Evolutionary conservation across 2,329 filamentous ascomycete species (phyloP), one percentile per base, ranked within the genome.

Genomic region (Zymoseptoria tritici): DNA sequence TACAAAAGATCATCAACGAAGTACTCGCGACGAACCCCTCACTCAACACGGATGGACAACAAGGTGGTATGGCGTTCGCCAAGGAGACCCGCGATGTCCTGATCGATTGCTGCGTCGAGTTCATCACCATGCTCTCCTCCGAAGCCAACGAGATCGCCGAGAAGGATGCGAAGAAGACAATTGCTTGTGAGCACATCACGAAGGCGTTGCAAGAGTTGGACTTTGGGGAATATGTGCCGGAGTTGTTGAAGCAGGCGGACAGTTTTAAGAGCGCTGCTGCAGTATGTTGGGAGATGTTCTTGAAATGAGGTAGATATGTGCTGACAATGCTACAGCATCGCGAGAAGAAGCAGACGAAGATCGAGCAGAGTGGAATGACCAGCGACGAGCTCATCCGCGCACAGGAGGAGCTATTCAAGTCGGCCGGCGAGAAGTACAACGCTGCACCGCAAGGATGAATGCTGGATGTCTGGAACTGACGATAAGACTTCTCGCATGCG

Each of bases 71-170:
- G 63, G 87, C 89, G 1, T 97, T 97, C 73, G 90, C 92, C 51
- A 97, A 96, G 74, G 94, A 99, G 70, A 92, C 93, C 11, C 88
- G 94, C 61, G 94, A 99, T 72, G 82, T 97, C 2, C 82, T 99
- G 56, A 99, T 99, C 70, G 94, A 97, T 79, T 97, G 94, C 79
- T 99, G 94, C 72, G 93, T 99, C 71, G 94, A 99, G 76, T 99
- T 99, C 76, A 97, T 99, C 75, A 97, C 94, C 19, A 85, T 99
- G 70, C 89, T 99, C 68, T 97, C 92, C n/a, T 96, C 91, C 54
- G 93, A 99, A 78, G 94, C 94, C 63, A 99, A 99, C 76, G 94
- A 99, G 70, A 99, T 99, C 65, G 95, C 92, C 11, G 94, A 99
- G 75, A 96, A 96, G 76, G 94, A 99, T 72, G 91, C 92, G 55